A percentile compares a stretch with the other conserved stretches of the same genome.
Conservation (phyloP, 768 basidiomycete species). For the Pleurotus citrinopileatus region DNA sequence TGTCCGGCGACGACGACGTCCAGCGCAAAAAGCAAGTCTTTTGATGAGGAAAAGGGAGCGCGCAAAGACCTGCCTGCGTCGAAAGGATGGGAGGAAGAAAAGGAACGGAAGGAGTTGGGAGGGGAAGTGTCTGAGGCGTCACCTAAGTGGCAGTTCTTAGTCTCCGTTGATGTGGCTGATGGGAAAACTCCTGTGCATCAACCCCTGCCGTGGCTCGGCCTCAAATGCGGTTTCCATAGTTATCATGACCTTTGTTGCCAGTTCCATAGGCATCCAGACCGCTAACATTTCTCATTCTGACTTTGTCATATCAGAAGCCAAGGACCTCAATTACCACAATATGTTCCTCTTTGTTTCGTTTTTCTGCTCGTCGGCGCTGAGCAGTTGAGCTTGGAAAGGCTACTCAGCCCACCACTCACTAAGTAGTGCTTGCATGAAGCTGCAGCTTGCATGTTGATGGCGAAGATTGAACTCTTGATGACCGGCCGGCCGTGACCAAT, state of each 20-base stretch:
- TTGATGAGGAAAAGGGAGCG: constrained; percentile 28
- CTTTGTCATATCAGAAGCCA: background rate
- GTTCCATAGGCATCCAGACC: background rate
- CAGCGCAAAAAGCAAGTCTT: constrained; percentile 31
- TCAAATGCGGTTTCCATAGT: background rate
- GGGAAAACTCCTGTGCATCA: constrained; percentile 1
- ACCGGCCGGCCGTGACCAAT: too few species aligned
- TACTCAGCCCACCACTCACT: too few species aligned
- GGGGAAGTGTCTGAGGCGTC: background rate
- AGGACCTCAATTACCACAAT: background rate
- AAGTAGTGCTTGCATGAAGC: too few species aligned
- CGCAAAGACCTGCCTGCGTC: constrained; percentile 47
- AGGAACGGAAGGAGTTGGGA: constrained; percentile 13
- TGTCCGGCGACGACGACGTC: constrained; percentile 27
- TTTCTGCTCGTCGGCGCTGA: too few species aligned
- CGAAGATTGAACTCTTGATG: too few species aligned
- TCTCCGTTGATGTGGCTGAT: constrained; percentile 3
- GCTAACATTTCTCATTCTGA: background rate
- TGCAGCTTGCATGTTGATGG: too few species aligned
- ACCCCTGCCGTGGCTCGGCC: background rate
- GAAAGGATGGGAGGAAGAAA: constrained; percentile 24
- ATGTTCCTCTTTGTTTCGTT: too few species aligned
- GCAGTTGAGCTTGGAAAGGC: too few species aligned
- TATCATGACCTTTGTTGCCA: constrained; percentile 1
- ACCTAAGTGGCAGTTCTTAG: constrained; percentile 7